Base-by-base conservation (phyloP, 2,329 filamentous ascomycete species). In the Aureobasidium lini region DNA sequence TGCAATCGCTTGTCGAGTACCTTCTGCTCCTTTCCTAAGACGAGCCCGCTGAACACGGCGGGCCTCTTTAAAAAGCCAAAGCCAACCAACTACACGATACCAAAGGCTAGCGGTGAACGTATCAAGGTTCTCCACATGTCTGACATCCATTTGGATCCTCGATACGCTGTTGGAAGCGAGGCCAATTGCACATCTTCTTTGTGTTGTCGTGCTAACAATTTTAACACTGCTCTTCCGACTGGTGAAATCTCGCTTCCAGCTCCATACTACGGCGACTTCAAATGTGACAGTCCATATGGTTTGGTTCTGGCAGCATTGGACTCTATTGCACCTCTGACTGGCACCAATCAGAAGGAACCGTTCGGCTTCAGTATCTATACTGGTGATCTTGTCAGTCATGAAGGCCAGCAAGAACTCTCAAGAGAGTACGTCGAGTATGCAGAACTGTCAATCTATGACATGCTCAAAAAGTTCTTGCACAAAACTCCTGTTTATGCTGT, bases 271-370 rank as follows among this genome's bases (percentile, higher is more conserved):
- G 82, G 82, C 3, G 74, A 77, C 23, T 84, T 77, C 68, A 72
- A 73, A 16, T 84, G 82, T 64, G 82, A 84, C 65, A 81, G 80
- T 7, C 82, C 82, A 1, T 84, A 83, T 62, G 81, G 81, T 57
- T 73, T 85, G 6, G 79, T 76, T 10, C 71, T 83, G 6, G 79
- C 81, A 8, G 81, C 80, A 16, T 68, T 84, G 15, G 77, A 84
- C 67, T 78, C 82, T 1, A 76, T 84, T 40, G 79, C 74, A 1
- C 77, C 81, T 6, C 66, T 84, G 65, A 84, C 81, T 1, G 81
- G 81, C 4, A 84, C 81, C 8, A 77, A 76, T 3, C 66, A 68
- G 28, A 63, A 74, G 3, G 66, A 75, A 4, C 74, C 77, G 6
- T 72, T 82, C 9, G 81, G 76, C 0, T 82, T 79, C 73, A 77